phyloP scores from a whole-genome alignment of 208 protist species.

The Novymonas esmeraldas region DNA sequence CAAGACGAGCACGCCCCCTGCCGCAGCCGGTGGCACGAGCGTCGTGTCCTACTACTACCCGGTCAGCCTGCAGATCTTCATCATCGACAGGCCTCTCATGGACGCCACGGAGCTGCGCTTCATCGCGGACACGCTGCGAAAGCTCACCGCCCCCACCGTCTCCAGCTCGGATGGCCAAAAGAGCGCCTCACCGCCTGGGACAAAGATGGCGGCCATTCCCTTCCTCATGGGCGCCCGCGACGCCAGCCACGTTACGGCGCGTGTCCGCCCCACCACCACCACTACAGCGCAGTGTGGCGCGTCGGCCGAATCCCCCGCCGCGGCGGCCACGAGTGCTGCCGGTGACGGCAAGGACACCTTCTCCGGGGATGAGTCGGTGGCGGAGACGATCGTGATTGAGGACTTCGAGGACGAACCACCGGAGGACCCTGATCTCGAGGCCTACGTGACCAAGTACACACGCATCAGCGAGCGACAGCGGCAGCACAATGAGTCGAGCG shows the following conservation, averaged over 20 bases:
- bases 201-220: not conserved
- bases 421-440: constrained; percentile 21
- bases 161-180: not conserved
- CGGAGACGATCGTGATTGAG: constrained; percentile 30
- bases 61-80: constrained; percentile 51
- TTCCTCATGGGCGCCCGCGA: not conserved
- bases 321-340: no score
- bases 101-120: constrained; percentile 19
- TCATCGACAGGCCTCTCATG: constrained; percentile 65
- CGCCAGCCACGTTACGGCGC: no score
- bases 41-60: constrained; percentile 17
- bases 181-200: not conserved
- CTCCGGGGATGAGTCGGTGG: constrained; percentile 15
- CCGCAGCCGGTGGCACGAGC: not conserved
- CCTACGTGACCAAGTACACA: constrained; percentile 26
- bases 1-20: not conserved
- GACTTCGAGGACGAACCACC: constrained; percentile 23
- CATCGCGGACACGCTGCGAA: constrained; percentile 19
- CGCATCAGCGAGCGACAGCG: constrained; percentile 31
- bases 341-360: not conserved
- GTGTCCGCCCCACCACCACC: no score
- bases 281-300: no score
- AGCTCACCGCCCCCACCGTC: not conserved
- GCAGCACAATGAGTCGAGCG: constrained; percentile 7
- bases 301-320: no score